Base-by-base conservation (phyloP, 2,329 filamentous ascomycete species). In the Cladophialophora psammophila region DNA sequence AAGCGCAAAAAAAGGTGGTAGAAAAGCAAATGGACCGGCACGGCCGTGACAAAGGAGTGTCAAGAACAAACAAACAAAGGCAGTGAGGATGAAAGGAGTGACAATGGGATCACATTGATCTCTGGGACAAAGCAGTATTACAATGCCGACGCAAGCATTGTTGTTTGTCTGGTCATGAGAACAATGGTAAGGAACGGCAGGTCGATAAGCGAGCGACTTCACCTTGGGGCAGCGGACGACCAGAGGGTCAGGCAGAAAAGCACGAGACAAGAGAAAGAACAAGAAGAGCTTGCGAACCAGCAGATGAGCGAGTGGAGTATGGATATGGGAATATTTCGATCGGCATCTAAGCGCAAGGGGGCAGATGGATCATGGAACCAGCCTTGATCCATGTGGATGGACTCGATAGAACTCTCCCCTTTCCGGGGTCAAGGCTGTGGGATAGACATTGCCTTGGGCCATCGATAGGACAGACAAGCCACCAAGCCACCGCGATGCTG, bases 301-400 rank as follows among this genome's bases (percentile, higher is more conserved):
- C 63, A 67, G 62, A 66, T 50, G 60, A 63, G 63, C 50, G 18
- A 57, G 66, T 67, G 66, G 63, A 68, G 57, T 64, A 65, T 65
- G 61, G n/a, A 55, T 66, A 72, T 67, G 67, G 65, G 64, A 67
- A 58, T 54, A 67, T 35, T 50, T 63, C 60, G 68, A 70, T 70
- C 68, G 66, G 35, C 64, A 70, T 65, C 68, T 70, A 70, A 70
- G 68, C 68, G 68, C 68, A 67, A 70, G 68, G 68, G 67, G 68
- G 26, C 58, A 54, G 48, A 58, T 45, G 36, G 60, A 42, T 50
- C 18, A 58, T 45, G 36, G 60, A 42, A 56, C 18, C 45, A 50
- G 2, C 45, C 63, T 63, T 65, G 63, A 70, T 65, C 68, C 68
- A 66, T 66, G 68, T 31, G 13, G 42, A 60, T 18, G 45, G 63